Evolutionary conservation across 345 rosid species (phyloP).

Genomic region (Pistacia vera): DNA sequence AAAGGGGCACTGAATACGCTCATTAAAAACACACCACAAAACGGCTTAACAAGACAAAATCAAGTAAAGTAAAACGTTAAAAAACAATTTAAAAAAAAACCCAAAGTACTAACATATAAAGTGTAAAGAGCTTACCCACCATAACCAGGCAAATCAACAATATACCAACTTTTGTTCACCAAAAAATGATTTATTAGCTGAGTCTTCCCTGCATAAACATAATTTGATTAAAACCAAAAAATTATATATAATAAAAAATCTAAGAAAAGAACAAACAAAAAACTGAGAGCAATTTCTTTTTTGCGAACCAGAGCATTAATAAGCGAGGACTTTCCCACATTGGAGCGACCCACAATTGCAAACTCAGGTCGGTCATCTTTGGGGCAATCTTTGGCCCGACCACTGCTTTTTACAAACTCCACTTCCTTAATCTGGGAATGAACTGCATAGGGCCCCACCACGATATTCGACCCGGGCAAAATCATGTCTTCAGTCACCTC

Average conservation of each 20-base stretch:
- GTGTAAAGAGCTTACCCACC: slow-evolving; percentile 51
- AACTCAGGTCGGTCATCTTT: slow-evolving; percentile 81
- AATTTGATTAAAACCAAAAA: background rate
- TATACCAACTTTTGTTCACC: slow-evolving; percentile 94
- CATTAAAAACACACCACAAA: too few species aligned
- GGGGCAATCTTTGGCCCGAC: slow-evolving; percentile 88
- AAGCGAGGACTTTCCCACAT: slow-evolving; percentile 95
- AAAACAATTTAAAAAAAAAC: background rate
- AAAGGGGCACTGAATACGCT: too few species aligned
- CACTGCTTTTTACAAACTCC: slow-evolving; percentile 86
- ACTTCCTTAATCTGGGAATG: slow-evolving; percentile 89
- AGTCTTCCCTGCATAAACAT: slow-evolving; percentile 69
- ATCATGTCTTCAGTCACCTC: slow-evolving; percentile 73
- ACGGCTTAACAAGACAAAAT: too few species aligned
- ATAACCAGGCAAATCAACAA: slow-evolving; percentile 97
- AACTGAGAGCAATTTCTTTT: slow-evolving; percentile 89
- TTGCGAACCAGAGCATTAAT: slow-evolving; percentile 81
- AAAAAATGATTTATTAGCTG: slow-evolving; percentile 93
- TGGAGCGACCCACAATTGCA: slow-evolving; percentile 88
- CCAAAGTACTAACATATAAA: too few species aligned
- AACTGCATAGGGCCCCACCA: slow-evolving; percentile 86
- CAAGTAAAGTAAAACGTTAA: too few species aligned
- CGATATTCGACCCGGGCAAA: slow-evolving; percentile 87
- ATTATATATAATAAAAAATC: background rate
- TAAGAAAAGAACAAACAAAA: background rate